A percentile compares a stretch with the other conserved stretches of the same genome.
Evolutionary conservation across 805 yeast genomes (phyloP).

Genomic region (Nakazawaea peltata): DNA sequence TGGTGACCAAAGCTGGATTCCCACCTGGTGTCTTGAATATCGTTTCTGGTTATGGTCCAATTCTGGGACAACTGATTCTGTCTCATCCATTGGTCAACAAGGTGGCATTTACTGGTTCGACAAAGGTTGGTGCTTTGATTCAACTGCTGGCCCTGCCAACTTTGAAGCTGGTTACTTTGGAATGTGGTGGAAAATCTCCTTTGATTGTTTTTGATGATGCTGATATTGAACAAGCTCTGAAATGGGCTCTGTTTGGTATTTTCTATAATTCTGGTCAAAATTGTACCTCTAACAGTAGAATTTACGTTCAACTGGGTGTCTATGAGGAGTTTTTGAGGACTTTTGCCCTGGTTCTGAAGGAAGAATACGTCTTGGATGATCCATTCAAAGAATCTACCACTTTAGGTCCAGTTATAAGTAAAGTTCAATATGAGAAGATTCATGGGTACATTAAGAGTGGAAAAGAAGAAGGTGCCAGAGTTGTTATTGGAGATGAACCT

Average conservation of each 20-base stretch:
- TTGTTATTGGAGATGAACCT: constrained; percentile 34
- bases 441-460: constrained; percentile 35
- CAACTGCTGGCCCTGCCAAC: constrained; percentile 54
- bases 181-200: constrained; percentile 72
- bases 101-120: constrained; percentile 60
- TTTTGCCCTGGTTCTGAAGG: constrained; percentile 36
- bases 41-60: constrained; percentile 59
- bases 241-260: constrained; percentile 61
- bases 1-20: constrained; percentile 59
- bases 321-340: constrained; percentile 43
- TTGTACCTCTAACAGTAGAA: constrained; percentile 61
- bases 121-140: constrained; percentile 57
- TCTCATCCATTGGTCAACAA: constrained; percentile 49
- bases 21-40: constrained; percentile 74
- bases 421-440: constrained; percentile 48
- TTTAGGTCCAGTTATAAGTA: constrained; percentile 57
- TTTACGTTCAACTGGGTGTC: constrained; percentile 47
- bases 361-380: constrained; percentile 47
- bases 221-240: constrained; percentile 54
- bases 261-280: constrained; percentile 62
- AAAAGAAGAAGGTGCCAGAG: constrained; percentile 38
- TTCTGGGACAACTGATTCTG: constrained; percentile 63
- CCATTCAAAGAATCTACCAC: constrained; percentile 39
- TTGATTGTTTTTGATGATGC: constrained; percentile 56
- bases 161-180: constrained; percentile 57